These are phyloP conservation scores for Nakazawaea anatomiae DNA, from an alignment of 805 yeast genomes.

Conservation along the genomic window DNA sequence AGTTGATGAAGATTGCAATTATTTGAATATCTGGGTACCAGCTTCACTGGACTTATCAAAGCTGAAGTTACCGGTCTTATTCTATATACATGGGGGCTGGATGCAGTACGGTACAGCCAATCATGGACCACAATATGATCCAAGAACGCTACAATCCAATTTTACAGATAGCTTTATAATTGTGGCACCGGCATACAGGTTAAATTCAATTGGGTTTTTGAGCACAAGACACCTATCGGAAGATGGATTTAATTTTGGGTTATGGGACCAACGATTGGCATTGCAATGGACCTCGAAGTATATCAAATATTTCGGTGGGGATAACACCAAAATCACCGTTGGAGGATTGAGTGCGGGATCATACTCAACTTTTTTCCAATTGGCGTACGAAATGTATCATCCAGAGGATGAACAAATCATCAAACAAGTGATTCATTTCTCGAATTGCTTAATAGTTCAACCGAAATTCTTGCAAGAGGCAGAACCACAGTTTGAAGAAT, in stretches of 20 bases:
- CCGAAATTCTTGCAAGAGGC: constrained; percentile 32
- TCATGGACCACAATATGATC: constrained; percentile 9
- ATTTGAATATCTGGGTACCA: constrained; percentile 34
- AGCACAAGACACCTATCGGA: constrained; percentile 30
- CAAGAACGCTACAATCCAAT: constrained; percentile 20
- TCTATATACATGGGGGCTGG: constrained; percentile 40
- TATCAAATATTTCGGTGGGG: constrained; percentile 42
- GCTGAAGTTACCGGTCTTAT: constrained; percentile 28
- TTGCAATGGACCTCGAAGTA: constrained; percentile 39
- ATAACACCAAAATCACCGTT: constrained; percentile 33
- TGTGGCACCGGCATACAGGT: constrained; percentile 34
- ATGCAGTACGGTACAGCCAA: constrained; percentile 29
- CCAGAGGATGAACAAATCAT: constrained; percentile 33
- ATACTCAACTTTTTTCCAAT: constrained; percentile 34
- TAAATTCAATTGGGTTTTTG: constrained; percentile 32
- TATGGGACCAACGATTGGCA: constrained; percentile 43
- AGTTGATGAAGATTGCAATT: constrained; percentile 26
- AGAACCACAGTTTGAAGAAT: constrained; percentile 30
- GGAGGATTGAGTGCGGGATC: constrained; percentile 46
- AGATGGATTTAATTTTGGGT: constrained; percentile 28
- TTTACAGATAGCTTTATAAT: constrained; percentile 27
- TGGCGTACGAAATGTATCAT: constrained; percentile 36
- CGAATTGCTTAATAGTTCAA: constrained; percentile 32
- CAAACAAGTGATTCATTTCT: constrained; percentile 29
- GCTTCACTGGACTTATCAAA: constrained; percentile 5